Base-by-base conservation (phyloP, 1,284 basidiomycete species). In the Mrakiaceae sp. region DNA sequence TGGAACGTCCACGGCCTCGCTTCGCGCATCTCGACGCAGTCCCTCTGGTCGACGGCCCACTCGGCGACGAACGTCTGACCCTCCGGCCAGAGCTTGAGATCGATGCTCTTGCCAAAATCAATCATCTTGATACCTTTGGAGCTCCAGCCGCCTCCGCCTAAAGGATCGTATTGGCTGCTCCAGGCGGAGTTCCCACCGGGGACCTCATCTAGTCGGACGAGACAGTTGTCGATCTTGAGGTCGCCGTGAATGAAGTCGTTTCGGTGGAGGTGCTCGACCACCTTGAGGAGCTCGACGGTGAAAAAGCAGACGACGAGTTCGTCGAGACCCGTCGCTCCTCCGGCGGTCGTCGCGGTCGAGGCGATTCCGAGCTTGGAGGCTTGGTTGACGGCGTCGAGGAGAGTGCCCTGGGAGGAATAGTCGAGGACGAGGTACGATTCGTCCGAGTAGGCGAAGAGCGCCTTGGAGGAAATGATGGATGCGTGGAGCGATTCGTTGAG, bases 201-300 rank as follows among this genome's bases (percentile, higher is more conserved):
- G 3, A 88, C 83, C 60, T 90, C 86, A 10, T 92, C 88, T 43
- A 98, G 81, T 4, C 96, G 85, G 7, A 98, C 79, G 11, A 99
- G 82, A 74, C 94, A 97, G 77, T 99, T 99, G 79, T 99, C 96
- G 73, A 98, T 97, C 81, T 99, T 99, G 70, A 99, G 81, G 78
- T 99, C 96, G 53, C 96, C 95, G 72, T 99, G 96, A 70, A 99
- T 88, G 77, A 98, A 87, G 14, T 88, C 87, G 0, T 81, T 79
- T 8, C 74, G 68, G 74, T 98, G 96, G 74, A 98, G 81, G 39
- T 81, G 85, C 72, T 96, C 90, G 58, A 98, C 77, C 10, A 89
- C 78, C 27, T 87, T 86, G 60, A 98, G 77, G 16, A 98, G 83
- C 75, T 98, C 95, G 71, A 94, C 83, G 44, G 87, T 81, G 81